A percentile compares a stretch with the other conserved stretches of the same genome.
phyloP scores from a whole-genome alignment of 2,329 filamentous ascomycete species.

The Hypoxylon sp. region DNA sequence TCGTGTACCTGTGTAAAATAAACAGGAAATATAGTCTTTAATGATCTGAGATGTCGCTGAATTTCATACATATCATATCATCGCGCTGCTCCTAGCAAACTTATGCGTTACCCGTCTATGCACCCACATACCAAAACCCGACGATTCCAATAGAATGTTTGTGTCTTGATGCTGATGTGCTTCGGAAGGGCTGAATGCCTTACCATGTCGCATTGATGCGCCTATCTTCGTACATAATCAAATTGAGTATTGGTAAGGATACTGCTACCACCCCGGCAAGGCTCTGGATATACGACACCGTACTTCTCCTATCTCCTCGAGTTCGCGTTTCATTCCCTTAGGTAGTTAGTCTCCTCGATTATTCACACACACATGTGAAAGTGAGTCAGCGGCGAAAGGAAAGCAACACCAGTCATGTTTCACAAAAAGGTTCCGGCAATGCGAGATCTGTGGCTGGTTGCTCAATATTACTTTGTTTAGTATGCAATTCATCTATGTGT shows the following conservation, averaged over 20 bases:
- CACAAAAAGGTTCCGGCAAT: not conserved
- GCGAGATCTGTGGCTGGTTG: not conserved
- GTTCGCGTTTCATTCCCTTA: constrained; percentile 4
- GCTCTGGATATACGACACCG: not conserved
- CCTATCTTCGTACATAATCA: not conserved
- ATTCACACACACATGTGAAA: not conserved
- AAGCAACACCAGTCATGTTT: constrained; percentile 6
- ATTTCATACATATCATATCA: not conserved
- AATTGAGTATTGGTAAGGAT: not conserved
- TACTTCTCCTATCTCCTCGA: not conserved
- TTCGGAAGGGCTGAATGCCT: not conserved
- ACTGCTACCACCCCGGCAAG: not conserved
- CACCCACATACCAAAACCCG: not conserved
- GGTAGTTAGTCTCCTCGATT: not conserved
- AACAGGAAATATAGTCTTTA: not conserved
- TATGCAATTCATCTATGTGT: not conserved
- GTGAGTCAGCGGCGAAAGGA: constrained; percentile 4
- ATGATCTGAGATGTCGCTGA: not conserved
- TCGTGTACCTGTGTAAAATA: not conserved
- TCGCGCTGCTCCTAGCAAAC: not conserved
- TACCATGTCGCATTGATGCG: not conserved
- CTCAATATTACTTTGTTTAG: constrained; percentile 4
- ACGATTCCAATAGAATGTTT: not conserved
- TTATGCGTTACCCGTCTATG: not conserved
- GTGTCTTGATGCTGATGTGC: not conserved